Percentiles rank a stretch among this genome's conserved stretches.
Evolutionary conservation across 2,329 filamentous ascomycete species (phyloP).

Genomic region (Tolypocladium guangdongense): DNA sequence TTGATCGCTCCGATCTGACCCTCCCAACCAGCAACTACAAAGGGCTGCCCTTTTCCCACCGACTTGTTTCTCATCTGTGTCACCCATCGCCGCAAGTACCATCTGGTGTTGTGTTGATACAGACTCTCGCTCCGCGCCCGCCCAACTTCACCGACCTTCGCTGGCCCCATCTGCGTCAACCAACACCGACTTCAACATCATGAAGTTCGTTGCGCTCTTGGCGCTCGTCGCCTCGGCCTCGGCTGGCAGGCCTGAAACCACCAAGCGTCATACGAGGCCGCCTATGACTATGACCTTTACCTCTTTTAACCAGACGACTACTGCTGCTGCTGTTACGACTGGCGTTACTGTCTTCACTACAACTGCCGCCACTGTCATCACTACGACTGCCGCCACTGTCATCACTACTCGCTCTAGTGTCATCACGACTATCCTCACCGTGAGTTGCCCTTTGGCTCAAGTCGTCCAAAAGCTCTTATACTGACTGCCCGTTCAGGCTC

Average conservation of each 20-base stretch:
- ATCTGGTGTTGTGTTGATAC: not conserved
- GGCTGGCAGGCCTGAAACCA: slow-evolving; percentile 1
- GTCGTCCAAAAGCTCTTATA: not conserved
- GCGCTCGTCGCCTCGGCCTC: slow-evolving; percentile 5
- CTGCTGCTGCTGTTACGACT: too few species aligned
- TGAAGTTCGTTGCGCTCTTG: slow-evolving; percentile 24
- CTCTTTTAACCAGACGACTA: too few species aligned
- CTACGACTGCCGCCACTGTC: too few species aligned
- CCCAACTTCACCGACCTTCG: slow-evolving; percentile 8
- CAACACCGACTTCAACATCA: slow-evolving; percentile 11
- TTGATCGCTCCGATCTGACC: not conserved
- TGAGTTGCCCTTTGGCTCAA: slow-evolving; percentile 13
- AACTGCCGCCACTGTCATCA: too few species aligned
- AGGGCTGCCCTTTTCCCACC: slow-evolving; percentile 5
- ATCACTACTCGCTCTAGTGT: too few species aligned
- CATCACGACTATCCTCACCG: slow-evolving; percentile 33
- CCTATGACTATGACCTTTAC: too few species aligned
- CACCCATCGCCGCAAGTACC: not conserved
- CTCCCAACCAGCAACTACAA: slow-evolving; percentile 6
- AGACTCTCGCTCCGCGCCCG: not conserved
- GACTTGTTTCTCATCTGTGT: not conserved
- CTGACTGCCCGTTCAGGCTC: not conserved
- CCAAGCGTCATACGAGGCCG: too few species aligned
- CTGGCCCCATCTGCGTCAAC: slow-evolving; percentile 1
- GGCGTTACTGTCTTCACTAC: too few species aligned